Percentiles rank a stretch among this genome's conserved stretches.
Evolutionary conservation across 495 filamentous ascomycete genomes (phyloP).

Genomic region (Glonium stellatum): DNA sequence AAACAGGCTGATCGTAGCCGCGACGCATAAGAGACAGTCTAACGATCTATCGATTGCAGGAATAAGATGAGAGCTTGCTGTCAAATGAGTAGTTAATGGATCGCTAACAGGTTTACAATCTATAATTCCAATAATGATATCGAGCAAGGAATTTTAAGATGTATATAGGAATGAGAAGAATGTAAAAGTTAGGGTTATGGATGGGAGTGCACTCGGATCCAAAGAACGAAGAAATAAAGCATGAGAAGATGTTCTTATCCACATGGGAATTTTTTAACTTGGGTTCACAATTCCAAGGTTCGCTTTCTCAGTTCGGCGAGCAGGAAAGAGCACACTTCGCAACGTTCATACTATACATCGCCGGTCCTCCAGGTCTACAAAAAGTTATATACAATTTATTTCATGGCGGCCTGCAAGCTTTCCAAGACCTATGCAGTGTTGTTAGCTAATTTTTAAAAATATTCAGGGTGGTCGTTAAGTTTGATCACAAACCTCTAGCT

Average conservation of each 20-base stretch:
- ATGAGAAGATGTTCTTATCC: background rate
- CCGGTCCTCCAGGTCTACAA: slow-evolving; percentile 4
- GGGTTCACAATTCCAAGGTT: background rate
- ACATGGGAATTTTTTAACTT: slow-evolving; percentile 5
- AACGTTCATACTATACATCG: slow-evolving; percentile 22
- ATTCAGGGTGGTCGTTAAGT: too few species aligned
- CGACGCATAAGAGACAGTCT: slow-evolving; percentile 13
- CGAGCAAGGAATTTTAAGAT: slow-evolving; percentile 1
- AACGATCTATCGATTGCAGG: background rate
- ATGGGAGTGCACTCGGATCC: slow-evolving; percentile 14
- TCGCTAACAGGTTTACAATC: slow-evolving; percentile 7
- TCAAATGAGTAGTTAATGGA: background rate
- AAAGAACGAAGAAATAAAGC: background rate
- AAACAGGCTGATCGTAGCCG: slow-evolving; percentile 4
- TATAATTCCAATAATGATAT: background rate
- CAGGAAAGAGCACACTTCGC: background rate
- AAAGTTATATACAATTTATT: slow-evolving; percentile 34
- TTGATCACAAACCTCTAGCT: slow-evolving; percentile 71
- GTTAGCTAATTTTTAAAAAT: slow-evolving; percentile 2
- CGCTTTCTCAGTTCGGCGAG: background rate
- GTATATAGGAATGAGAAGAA: slow-evolving; percentile 19
- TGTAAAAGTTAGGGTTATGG: slow-evolving; percentile 11
- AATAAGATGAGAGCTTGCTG: background rate
- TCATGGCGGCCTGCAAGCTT: slow-evolving; percentile 41
- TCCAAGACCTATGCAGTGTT: slow-evolving; percentile 36